Conservation (phyloP, 192 early-diverging fungal genomes). For the Funneliformis geosporum region DNA sequence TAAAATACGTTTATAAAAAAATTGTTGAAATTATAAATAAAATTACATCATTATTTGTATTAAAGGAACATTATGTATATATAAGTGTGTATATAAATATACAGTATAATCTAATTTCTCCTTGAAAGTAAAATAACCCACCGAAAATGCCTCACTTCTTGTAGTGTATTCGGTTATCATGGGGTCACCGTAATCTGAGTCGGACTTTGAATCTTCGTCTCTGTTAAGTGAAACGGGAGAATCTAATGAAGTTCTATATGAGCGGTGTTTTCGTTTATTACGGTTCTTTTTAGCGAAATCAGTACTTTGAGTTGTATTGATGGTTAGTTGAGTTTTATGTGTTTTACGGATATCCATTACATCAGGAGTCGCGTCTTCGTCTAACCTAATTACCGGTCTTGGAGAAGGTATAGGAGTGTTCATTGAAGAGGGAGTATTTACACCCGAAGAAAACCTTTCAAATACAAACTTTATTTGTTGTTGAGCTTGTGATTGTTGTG, state of each 20-base stretch:
- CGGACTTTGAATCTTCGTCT: constrained; percentile 26
- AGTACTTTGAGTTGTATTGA: constrained; percentile 15
- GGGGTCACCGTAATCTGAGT: constrained; percentile 21
- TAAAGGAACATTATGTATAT: neutral
- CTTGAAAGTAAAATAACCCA: constrained; percentile 1
- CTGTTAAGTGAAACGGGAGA: constrained; percentile 22
- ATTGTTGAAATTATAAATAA: neutral
- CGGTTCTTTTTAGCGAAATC: constrained; percentile 4
- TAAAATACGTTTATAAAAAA: neutral
- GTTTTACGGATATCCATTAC: neutral
- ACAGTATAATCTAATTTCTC: too few relatives aligned
- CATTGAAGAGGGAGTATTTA: constrained; percentile 1
- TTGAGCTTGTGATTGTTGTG: constrained; percentile 15
- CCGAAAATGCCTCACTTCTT: constrained; percentile 29
- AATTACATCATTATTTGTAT: neutral
- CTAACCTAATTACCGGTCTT: neutral
- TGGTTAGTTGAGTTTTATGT: constrained; percentile 9
- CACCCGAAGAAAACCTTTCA: constrained; percentile 31
- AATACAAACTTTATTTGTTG: constrained; percentile 32
- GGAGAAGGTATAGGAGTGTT: constrained; percentile 17
- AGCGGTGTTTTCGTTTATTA: neutral
- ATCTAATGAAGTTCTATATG: constrained; percentile 30
- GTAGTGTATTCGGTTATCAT: constrained; percentile 9
- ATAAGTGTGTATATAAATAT: neutral
- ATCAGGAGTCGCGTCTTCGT: constrained; percentile 16